These are phyloP conservation scores for Cardamine resedifolia DNA, from an alignment of 345 rosid species.

Conservation along the genomic window DNA sequence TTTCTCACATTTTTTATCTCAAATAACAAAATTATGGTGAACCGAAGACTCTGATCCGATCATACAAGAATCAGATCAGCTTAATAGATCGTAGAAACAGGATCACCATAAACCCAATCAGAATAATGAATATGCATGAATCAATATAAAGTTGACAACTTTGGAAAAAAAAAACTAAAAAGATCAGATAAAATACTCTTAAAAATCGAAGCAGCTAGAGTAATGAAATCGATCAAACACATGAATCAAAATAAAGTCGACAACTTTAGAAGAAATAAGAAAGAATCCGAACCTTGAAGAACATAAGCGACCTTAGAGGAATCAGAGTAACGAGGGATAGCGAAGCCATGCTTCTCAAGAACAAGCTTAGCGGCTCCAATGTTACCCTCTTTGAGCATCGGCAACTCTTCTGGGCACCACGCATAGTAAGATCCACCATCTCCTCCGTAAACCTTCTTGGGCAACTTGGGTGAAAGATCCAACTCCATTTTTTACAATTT, in stretches of 20 bases:
- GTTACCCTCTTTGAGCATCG: slow-evolving; percentile 75
- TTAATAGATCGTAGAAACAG: background rate
- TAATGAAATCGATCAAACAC: too few relatives aligned
- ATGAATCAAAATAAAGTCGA: too few relatives aligned
- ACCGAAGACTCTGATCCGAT: background rate
- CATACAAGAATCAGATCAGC: background rate
- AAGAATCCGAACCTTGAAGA: slow-evolving; percentile 61
- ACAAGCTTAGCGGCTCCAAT: slow-evolving; percentile 88
- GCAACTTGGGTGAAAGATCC: slow-evolving; percentile 75
- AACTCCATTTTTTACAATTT: slow-evolving; percentile 52
- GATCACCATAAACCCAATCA: background rate
- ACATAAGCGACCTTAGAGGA: slow-evolving; percentile 89
- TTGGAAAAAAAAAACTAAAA: background rate
- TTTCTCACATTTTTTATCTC: background rate
- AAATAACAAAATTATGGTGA: background rate
- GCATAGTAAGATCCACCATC: slow-evolving; percentile 78
- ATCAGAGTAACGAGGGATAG: slow-evolving; percentile 84
- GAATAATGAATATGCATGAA: background rate
- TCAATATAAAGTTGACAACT: slow-evolving; percentile 5
- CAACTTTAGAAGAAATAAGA: background rate
- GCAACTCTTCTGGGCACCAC: slow-evolving; percentile 75
- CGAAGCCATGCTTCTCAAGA: slow-evolving; percentile 77
- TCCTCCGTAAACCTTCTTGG: slow-evolving; percentile 68
- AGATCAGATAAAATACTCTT: background rate
- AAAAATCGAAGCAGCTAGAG: too few relatives aligned